A percentile compares a stretch with the other conserved stretches of the same genome.
phyloP scores from a whole-genome alignment of 495 filamentous ascomycete species.

The Penicillium canescens region DNA sequence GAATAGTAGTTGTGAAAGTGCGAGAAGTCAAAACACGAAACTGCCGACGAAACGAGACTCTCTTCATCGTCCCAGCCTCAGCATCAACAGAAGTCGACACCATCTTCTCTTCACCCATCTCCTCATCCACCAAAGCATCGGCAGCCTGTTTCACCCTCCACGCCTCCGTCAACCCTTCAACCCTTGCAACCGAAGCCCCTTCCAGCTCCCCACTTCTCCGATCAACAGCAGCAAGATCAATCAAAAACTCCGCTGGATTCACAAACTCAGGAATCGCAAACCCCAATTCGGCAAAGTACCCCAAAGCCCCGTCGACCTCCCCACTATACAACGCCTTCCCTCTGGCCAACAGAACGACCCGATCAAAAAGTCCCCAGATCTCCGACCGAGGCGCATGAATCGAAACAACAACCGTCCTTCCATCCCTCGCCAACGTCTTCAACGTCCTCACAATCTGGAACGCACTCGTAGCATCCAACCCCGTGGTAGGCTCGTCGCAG shows the following conservation, averaged over 20 bases:
- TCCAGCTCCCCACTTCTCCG: conserved; percentile 63
- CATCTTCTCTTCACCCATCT: neutral
- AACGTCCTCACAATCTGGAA: conserved; percentile 69
- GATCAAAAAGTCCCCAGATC: conserved; percentile 74
- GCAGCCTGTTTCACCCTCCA: conserved; percentile 43
- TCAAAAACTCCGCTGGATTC: conserved; percentile 72
- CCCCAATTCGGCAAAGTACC: conserved; percentile 58
- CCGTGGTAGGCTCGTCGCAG: conserved; percentile 75
- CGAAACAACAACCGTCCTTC: conserved; percentile 68
- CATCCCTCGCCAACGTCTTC: conserved; percentile 63
- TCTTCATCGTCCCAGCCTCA: conserved; percentile 14
- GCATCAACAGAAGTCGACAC: neutral
- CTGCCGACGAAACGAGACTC: conserved; percentile 56
- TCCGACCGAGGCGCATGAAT: conserved; percentile 75
- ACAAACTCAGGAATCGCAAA: conserved; percentile 63
- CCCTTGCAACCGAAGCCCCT: conserved; percentile 51
- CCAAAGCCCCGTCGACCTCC: conserved; percentile 45
- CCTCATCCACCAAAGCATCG: conserved; percentile 8
- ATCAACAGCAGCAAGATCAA: conserved; percentile 71
- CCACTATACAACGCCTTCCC: conserved; percentile 69
- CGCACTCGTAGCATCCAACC: conserved; percentile 73
- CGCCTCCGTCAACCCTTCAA: conserved; percentile 51
- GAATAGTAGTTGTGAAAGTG: conserved; percentile 63
- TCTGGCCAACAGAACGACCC: conserved; percentile 60
- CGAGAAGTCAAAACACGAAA: conserved; percentile 63